Conservation (phyloP, 2,329 filamentous ascomycete genomes). For the Monascus ruber region DNA sequence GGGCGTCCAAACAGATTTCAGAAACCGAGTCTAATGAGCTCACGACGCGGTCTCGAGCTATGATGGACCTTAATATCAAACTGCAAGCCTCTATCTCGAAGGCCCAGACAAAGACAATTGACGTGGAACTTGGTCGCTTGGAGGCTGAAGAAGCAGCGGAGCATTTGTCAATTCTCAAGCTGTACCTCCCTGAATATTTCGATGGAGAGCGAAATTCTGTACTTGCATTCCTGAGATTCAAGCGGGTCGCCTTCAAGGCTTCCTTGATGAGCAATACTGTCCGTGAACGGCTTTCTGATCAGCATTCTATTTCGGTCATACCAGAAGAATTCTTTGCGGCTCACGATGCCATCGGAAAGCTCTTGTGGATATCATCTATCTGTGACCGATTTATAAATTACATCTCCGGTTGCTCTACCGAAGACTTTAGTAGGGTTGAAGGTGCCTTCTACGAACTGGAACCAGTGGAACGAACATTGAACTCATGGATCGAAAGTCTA, state of each 20-base stretch:
- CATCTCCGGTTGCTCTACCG: conserved; percentile 65
- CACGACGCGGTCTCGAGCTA: conserved; percentile 74
- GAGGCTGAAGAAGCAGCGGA: conserved; percentile 82
- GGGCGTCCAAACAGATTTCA: conserved; percentile 80
- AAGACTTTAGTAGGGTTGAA: conserved; percentile 68
- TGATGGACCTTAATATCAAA: conserved; percentile 95
- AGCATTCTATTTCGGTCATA: conserved; percentile 51
- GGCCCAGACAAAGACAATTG: conserved; percentile 87
- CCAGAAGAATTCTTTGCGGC: conserved; percentile 68
- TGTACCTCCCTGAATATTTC: conserved; percentile 80
- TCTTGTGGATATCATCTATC: conserved; percentile 72
- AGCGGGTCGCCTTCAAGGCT: conserved; percentile 79
- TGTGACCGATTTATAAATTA: conserved; percentile 74
- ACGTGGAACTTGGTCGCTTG: conserved; percentile 73
- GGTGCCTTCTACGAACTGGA: conserved; percentile 77
- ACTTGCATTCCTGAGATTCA: conserved; percentile 78
- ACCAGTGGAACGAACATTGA: conserved; percentile 79
- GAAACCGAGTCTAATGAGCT: conserved; percentile 89
- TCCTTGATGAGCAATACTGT: conserved; percentile 66
- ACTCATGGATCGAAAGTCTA: conserved; percentile 75
- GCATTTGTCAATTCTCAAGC: conserved; percentile 75
- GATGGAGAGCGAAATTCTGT: conserved; percentile 73
- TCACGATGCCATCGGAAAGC: conserved; percentile 72
- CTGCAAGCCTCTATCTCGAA: conserved; percentile 82
- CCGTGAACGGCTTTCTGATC: conserved; percentile 62